Evolutionary conservation across 2,329 filamentous ascomycete species (phyloP).

Genomic region (Colletotrichum sp.): DNA sequence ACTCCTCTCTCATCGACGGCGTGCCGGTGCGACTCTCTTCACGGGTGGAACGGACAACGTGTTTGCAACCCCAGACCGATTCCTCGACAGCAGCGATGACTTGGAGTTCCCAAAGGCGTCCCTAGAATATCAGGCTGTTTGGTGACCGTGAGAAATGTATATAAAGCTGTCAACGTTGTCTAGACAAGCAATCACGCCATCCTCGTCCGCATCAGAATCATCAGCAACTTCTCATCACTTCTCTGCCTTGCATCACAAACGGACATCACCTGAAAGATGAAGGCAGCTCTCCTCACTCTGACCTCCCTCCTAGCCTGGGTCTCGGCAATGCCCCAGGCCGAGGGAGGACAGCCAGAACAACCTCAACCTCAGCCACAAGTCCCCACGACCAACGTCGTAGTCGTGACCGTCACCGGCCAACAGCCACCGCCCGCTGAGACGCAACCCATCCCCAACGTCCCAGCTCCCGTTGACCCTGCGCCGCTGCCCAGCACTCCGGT

Average conservation of each 20-base stretch:
- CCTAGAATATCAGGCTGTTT: not conserved
- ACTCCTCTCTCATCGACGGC: not conserved
- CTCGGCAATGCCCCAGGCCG: conserved; percentile 4
- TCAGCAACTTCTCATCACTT: not conserved
- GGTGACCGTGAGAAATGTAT: not conserved
- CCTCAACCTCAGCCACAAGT: not conserved
- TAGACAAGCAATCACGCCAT: not conserved
- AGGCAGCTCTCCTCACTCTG: not conserved
- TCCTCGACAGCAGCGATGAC: not conserved
- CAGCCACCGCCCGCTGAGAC: not conserved
- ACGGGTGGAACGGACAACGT: conserved; percentile 17
- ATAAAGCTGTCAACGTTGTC: not conserved
- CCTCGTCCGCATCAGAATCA: not conserved
- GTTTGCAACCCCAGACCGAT: not conserved
- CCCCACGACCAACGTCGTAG: not conserved
- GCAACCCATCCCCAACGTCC: conserved; percentile 1
- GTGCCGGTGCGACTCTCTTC: not conserved
- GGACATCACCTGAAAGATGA: not conserved
- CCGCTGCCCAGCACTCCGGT: not conserved
- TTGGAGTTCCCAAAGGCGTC: not conserved
- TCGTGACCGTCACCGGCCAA: conserved; percentile 4
- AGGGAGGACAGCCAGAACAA: not conserved
- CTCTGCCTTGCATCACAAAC: not conserved
- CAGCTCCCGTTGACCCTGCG: not conserved
- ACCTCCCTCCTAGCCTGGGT: not conserved